Evolutionary conservation across 305 asterid genomes (phyloP).

Genomic region (Fraxinus baroniana): DNA sequence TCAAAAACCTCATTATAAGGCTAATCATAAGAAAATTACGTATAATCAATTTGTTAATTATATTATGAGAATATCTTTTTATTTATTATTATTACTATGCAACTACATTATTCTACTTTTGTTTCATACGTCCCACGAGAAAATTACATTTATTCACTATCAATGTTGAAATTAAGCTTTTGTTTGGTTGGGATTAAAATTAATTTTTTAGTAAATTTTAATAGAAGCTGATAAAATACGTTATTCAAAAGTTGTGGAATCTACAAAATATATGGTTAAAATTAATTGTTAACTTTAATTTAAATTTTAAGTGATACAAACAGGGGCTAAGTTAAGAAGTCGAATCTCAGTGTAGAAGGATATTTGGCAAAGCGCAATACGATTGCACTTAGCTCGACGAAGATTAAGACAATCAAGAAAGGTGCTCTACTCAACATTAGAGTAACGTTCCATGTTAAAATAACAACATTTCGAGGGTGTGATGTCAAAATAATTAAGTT

Average conservation of each 20-base stretch:
- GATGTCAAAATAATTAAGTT: background rate
- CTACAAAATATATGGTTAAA: background rate
- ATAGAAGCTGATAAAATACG: too few relatives aligned
- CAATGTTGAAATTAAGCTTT: background rate
- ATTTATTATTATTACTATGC: background rate
- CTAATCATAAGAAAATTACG: constrained; percentile 21
- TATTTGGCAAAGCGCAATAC: background rate
- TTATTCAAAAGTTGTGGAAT: background rate
- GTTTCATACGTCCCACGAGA: background rate
- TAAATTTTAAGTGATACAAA: background rate
- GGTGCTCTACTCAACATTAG: background rate
- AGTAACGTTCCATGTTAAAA: background rate
- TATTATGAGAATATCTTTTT: background rate
- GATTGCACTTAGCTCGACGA: background rate
- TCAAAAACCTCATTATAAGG: constrained; percentile 1
- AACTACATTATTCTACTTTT: constrained; percentile 9
- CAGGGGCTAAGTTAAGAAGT: background rate
- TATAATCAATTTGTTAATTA: background rate
- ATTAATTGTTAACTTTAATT: too few relatives aligned
- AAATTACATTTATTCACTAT: background rate
- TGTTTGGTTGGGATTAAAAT: background rate
- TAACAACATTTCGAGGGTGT: background rate
- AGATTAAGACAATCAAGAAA: background rate
- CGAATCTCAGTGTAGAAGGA: background rate
- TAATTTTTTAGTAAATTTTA: background rate